These are phyloP conservation scores for Paraleonurus japonicus DNA, from an alignment of 257 asterid species.

Conservation along the genomic window DNA sequence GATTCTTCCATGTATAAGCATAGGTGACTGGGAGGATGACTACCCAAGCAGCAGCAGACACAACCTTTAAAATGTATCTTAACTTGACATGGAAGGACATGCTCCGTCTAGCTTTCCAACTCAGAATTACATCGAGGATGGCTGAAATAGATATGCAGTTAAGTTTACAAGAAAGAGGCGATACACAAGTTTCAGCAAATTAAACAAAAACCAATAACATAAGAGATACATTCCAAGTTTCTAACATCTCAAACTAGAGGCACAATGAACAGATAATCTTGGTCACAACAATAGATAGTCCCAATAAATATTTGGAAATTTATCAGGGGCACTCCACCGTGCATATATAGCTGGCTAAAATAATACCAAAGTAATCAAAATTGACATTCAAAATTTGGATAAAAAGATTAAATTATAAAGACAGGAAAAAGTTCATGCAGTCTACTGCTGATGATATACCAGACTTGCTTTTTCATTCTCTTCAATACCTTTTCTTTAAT, in stretches of 20 bases:
- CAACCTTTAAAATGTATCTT: conserved; percentile 78
- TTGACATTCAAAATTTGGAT: background rate
- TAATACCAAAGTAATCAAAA: background rate
- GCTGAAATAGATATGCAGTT: conserved; percentile 51
- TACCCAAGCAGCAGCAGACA: conserved; percentile 96
- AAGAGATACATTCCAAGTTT: conserved; percentile 8
- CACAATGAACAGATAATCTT: conserved; percentile 1
- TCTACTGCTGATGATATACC: background rate
- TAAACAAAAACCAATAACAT: conserved; percentile 3
- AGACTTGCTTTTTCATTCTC: background rate
- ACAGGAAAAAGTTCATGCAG: background rate
- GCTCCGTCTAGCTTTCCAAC: conserved; percentile 86
- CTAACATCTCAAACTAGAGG: background rate
- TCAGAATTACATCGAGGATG: conserved; percentile 80
- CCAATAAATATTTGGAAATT: conserved; percentile 4
- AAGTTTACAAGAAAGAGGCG: conserved; percentile 15
- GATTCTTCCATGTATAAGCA: conserved; percentile 87
- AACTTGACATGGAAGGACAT: conserved; percentile 92
- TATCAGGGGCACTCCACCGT: background rate
- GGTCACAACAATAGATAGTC: background rate
- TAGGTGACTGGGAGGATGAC: conserved; percentile 86
- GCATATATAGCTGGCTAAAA: background rate
- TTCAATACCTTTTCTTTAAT: background rate
- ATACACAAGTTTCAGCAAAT: background rate
- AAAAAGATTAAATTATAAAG: background rate